phyloP scores from a whole-genome alignment of 2,329 filamentous ascomycete species.

The Aspergillus sp. region DNA sequence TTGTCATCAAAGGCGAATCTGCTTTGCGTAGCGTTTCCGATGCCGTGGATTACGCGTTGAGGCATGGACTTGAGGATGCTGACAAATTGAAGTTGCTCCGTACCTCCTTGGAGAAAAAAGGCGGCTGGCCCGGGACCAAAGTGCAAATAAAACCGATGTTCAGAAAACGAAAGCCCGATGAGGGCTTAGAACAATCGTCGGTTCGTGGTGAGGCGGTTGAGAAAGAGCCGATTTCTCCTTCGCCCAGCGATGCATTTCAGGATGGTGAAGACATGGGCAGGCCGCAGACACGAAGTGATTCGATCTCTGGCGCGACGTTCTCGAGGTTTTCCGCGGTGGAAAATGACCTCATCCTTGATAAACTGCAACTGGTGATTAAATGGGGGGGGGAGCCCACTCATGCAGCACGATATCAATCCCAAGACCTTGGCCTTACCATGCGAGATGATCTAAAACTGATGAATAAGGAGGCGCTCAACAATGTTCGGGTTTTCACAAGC shows the following conservation, averaged over 20 bases:
- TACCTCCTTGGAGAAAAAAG: slow-evolving; percentile 89
- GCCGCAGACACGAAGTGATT: slow-evolving; percentile 73
- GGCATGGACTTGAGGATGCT: slow-evolving; percentile 79
- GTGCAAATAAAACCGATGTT: slow-evolving; percentile 99
- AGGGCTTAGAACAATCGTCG: slow-evolving; percentile 43
- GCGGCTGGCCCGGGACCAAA: slow-evolving; percentile 92
- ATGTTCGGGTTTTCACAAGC: slow-evolving; percentile 93
- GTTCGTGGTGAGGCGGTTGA: slow-evolving; percentile 19
- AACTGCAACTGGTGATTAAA: slow-evolving; percentile 96
- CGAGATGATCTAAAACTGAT: slow-evolving; percentile 90
- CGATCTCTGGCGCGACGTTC: slow-evolving; percentile 85
- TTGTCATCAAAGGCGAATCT: slow-evolving; percentile 88
- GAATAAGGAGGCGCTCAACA: slow-evolving; percentile 88
- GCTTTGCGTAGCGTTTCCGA: slow-evolving; percentile 86
- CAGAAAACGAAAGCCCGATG: slow-evolving; percentile 77
- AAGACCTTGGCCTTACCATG: slow-evolving; percentile 94
- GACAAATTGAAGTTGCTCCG: slow-evolving; percentile 84
- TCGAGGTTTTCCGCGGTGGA: slow-evolving; percentile 93
- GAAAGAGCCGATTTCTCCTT: slow-evolving; percentile 30
- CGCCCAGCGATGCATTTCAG: slow-evolving; percentile 23
- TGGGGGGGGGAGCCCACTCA: slow-evolving; percentile 99
- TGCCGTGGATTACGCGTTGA: slow-evolving; percentile 80
- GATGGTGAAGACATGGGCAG: slow-evolving; percentile 46
- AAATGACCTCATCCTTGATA: slow-evolving; percentile 90
- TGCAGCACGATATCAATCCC: slow-evolving; percentile 92